Percentiles rank a stretch among this genome's conserved stretches.
Conservation (phyloP, 306 rosid genomes). For the Lotus japonicus region DNA sequence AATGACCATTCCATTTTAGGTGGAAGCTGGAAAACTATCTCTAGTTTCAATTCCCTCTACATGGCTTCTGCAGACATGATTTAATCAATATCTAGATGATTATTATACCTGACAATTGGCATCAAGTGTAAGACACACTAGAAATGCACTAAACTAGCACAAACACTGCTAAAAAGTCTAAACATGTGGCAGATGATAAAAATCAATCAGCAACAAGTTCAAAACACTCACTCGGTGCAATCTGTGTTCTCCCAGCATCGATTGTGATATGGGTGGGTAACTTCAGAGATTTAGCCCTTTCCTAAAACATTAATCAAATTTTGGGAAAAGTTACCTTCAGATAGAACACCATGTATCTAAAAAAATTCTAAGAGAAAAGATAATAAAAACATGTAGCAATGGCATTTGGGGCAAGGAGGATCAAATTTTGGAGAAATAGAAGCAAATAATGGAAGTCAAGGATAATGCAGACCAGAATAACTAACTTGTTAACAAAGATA, state of each 20-base stretch:
- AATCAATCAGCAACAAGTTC: background rate
- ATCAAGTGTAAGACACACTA: background rate
- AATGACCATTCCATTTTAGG: background rate
- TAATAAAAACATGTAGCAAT: background rate
- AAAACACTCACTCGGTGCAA: slow-evolving; percentile 83
- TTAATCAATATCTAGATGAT: background rate
- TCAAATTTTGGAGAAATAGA: background rate
- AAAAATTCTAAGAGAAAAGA: background rate
- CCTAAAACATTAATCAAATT: slow-evolving; percentile 41
- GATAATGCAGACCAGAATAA: no score
- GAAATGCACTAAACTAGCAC: background rate
- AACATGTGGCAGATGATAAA: background rate
- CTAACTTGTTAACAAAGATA: no score
- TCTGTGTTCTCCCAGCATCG: slow-evolving; percentile 97
- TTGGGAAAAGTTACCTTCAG: background rate
- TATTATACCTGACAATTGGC: background rate
- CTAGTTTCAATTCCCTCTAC: background rate
- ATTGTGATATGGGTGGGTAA: slow-evolving; percentile 84
- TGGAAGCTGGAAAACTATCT: background rate
- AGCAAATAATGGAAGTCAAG: background rate
- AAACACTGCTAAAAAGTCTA: background rate
- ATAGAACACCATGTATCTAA: background rate
- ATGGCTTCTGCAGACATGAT: no score
- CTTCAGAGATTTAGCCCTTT: slow-evolving; percentile 72
- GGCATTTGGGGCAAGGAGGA: background rate